These are phyloP conservation scores for Dryas alaskensis DNA, from an alignment of 306 rosid species.

Conservation along the genomic window DNA sequence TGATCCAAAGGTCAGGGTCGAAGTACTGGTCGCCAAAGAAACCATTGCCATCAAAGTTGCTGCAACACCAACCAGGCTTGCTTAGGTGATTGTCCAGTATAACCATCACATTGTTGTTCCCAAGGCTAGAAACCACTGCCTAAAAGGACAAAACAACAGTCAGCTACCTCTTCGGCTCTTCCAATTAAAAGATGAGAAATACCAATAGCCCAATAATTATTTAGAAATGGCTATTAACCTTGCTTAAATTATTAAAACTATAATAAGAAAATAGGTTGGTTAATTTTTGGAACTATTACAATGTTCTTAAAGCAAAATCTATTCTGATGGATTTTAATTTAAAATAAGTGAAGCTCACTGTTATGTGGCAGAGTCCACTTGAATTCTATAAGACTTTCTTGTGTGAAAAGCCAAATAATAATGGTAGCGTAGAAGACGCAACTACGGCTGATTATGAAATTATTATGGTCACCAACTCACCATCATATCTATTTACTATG, in stretches of 20 bases:
- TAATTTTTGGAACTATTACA: too few species aligned
- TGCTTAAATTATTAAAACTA: too few species aligned
- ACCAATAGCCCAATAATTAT: too few species aligned
- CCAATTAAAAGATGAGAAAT: too few species aligned
- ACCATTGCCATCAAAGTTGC: slow-evolving; percentile 61
- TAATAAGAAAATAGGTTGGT: too few species aligned
- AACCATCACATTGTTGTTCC: slow-evolving; percentile 66
- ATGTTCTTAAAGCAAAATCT: too few species aligned
- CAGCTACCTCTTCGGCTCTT: too few species aligned
- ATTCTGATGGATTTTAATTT: too few species aligned
- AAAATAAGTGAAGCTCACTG: too few species aligned
- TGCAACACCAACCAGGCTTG: slow-evolving; percentile 85
- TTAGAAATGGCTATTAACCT: too few species aligned
- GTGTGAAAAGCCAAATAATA: not conserved
- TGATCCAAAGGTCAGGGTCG: slow-evolving; percentile 60
- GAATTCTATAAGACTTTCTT: too few species aligned
- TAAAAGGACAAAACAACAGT: not conserved
- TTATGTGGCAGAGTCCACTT: too few species aligned
- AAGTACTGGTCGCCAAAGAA: slow-evolving; percentile 72
- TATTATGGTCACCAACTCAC: slow-evolving; percentile 5
- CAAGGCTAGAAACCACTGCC: slow-evolving; percentile 69
- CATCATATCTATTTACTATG: not conserved
- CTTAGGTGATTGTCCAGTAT: slow-evolving; percentile 76
- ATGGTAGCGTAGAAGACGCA: not conserved
- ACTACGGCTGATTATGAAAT: not conserved